Evolutionary conservation across 805 yeast genomes (phyloP), one percentile per base, ranked within the genome.

Genomic region (Hanseniaspora mollemarum): DNA sequence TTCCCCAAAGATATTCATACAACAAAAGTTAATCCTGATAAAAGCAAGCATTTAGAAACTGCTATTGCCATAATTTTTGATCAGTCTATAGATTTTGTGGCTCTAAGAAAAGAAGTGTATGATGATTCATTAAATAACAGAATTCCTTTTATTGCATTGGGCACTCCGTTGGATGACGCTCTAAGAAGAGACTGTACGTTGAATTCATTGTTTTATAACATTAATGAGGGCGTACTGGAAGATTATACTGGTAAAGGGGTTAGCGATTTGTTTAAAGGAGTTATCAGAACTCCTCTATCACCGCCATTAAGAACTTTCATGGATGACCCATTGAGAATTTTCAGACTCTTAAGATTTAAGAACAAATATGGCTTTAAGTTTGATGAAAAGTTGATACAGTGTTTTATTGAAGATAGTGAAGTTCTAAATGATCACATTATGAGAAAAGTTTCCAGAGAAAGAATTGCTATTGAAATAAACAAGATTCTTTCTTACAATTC

Each of bases 11-110:
- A 77, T 8, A 73, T 86, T 31, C 95, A 88, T 62, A 84, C 81
- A 52, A 87, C 92, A 55, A 87, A 84, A 54, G 80, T 81, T 62
- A 92, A 94, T 64, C 98, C 98, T 0, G 96, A 85, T 55, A 90
- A 88, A 64, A 83, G 95, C 1, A 94, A 92, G 67, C 99, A 92
- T 68, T 69, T 92, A 58, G 99, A 92, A 59, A 94, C 99, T 1
- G 94, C 96, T 38, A 92, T 96, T 2, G 87, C 96, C 1, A 83
- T 80, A 59, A 65, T 92, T 10, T 85, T 75, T 60, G 94, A 81
- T 1, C 63, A 82, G n/a, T 95, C 87, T 59, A 77, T 92, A 49
- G 99, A 92, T 67, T 87, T 92, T 62, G 98, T 94, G 46, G 90
- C 90, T 64, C 70, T 92, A 56, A 71, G 99, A 56, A 80, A 81